Base-by-base conservation (phyloP, 2,329 filamentous ascomycete genomes). In the Aschersonia sp. region DNA sequence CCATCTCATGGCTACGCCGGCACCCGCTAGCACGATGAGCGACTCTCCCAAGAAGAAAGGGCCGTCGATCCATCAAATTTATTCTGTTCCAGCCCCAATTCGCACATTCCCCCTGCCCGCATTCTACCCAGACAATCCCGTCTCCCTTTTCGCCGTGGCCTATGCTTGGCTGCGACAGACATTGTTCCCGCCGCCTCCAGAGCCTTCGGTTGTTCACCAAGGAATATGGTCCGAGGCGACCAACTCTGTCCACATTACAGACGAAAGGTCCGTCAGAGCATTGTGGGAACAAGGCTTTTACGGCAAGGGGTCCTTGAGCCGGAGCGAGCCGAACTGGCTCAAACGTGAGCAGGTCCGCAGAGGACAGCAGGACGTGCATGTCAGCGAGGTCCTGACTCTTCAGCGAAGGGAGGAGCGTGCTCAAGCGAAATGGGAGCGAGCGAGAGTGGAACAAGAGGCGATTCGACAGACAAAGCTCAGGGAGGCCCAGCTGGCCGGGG, bases 241-340 rank as follows among this genome's bases (percentile, higher is more conserved):
- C 4, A 79, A 82, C 32, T 92, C 88, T 0, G 76, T 98, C 12
- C 87, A 95, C 60, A 74, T 98, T 49, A 87, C 79, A 14, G 83
- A 96, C 61, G 71, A 79, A 30, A 72, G 73, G 48, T 82, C 87
- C 4, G 82, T 94, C 52, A 75, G 84, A 47, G 87, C 83, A 1
- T 66, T 98, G 30, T 98, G 94, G 92, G 86, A 95, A 64, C 87
- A 94, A 68, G 92, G 92, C 5, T 98, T 98, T 66, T 98, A 90
- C 64, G 94, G 94, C 44, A 96, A 96, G 64, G 92, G 92, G 43
- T 90, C 73, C 56, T 70, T 97, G 50, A 96, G 89, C 68, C 80
- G 94, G 57, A 96, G 89, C 70, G 90, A 98, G 63, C 90, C 90
- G 4, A 92, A 81, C 55, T 98, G 92, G 92, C 65, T 95, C 46